Base-by-base conservation (phyloP, 2,329 filamentous ascomycete genomes). In the Coniochaeta hoffmannii region DNA sequence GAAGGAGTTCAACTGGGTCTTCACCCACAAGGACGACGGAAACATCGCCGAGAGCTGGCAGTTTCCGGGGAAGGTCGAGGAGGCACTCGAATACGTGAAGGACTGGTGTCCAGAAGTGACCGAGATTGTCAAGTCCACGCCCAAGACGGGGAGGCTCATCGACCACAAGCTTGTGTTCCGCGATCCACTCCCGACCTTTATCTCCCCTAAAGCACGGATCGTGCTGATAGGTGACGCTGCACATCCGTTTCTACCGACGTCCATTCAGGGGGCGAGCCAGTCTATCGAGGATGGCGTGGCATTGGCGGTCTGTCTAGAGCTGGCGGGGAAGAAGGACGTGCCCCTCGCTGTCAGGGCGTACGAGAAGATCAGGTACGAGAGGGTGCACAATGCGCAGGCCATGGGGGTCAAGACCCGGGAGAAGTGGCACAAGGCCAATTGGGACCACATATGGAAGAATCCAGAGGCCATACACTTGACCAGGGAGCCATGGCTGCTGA, bases 1-100 rank as follows among this genome's bases (percentile, higher is more conserved):
- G 9, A 71, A 73, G 50, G 76, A 80, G 56, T 75, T 81, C 55
- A 77, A 72, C 56, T 81, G 76, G 78, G 77, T 80, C 6, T 76
- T 77, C 53, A 81, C 80, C 30, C 65, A 68, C 54, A 65, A 74
- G 53, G 76, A 73, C 46, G 71, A 76, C 50, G 71, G 68, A 5
- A 73, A 76, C 57, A 74, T 77, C 36, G 69, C 76, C 52, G 73
- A 78, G 59, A 74, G 73, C 22, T 77, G 73, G 73, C 71, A 70
- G 52, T 73, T 75, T 50, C 71, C 72, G 0, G 71, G 70, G 12
- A 72, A 72, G 51, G 68, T 73, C 1, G 68, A 71, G 50, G 73
- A 76, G 56, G 74, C 74, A 1, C 66, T 75, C 28, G 66, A 68
- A 14, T 69, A 75, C n/a, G 66, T 76, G 0, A 61, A 64, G 1